Base-by-base conservation (phyloP, 306 rosid genomes). In the Vigna hirtella region DNA sequence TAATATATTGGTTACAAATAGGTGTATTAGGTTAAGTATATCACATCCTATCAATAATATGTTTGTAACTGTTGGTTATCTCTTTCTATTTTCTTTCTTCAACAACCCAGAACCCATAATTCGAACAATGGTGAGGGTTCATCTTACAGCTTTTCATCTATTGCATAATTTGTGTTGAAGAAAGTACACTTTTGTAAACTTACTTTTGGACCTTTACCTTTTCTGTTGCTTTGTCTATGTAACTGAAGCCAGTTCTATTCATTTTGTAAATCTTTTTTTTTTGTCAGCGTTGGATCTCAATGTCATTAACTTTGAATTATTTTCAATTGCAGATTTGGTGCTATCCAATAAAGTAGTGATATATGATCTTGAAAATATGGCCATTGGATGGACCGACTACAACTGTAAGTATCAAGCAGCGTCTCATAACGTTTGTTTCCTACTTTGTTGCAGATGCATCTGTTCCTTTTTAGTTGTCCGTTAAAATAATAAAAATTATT, bases 321-420 rank as follows among this genome's bases (percentile, higher is more conserved):
- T 85, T 84, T 55, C 72, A 74, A 68, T 78, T 81, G 72, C 93
- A 92, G 96, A 90, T 89, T 72, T 92, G 87, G 90, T 89, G 58
- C 93, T 92, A 57, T 89, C 97, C 32, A 92, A 92, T 83, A 92
- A 82, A 85, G 82, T 92, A 16, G 89, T 92, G 43, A 2, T 90
- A 63, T 92, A 90, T 28, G 97, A 92, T 82, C 90, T 90, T 67
- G 93, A 86, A 80, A 86, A 87, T 75, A 86, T 89, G 85, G 78
- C 59, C 65, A 78, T 92, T 58, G 97, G 97, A 59, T 92, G 97
- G 97, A 77, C 89, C 0, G 91, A 89, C 42, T 86, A 84, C 82
- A 89, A 92, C 79, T 92, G 97, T 92, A 83, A 92, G 97, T 92
- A 81, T 68, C 63, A 15, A 49, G 13, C 63, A 50, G 45, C 80